Evolutionary conservation across 1,284 basidiomycete genomes (phyloP).

Genomic region (Fomitopsis pinicola): DNA sequence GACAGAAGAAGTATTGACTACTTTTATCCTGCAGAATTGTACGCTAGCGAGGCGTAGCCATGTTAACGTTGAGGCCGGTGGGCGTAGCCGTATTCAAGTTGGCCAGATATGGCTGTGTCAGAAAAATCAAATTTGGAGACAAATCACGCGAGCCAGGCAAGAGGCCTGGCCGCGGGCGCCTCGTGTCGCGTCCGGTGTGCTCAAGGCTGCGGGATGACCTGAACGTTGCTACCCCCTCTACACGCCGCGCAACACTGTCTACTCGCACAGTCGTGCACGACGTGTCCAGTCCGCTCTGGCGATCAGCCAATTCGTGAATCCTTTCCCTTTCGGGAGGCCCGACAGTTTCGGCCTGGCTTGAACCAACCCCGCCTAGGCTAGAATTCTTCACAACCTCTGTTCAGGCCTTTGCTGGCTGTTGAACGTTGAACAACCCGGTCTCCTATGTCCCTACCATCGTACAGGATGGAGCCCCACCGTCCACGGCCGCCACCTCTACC

Average conservation of each 20-base stretch:
- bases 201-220: not conserved
- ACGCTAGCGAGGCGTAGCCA: no score
- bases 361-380: not conserved
- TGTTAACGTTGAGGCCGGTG: not conserved
- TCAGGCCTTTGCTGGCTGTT: slow-evolving; percentile 13
- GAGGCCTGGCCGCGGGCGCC: not conserved
- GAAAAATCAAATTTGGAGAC: not conserved
- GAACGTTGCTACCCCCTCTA: not conserved
- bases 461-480: slow-evolving; percentile 60
- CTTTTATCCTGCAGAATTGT: no score
- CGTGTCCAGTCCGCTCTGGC: not conserved
- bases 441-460: slow-evolving; percentile 54
- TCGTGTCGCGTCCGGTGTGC: not conserved
- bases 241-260: not conserved
- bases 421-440: not conserved
- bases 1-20: no score
- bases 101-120: not conserved
- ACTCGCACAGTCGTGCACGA: not conserved
- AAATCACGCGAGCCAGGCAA: not conserved
- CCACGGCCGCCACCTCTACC: slow-evolving; percentile 61
- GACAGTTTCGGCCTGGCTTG: slow-evolving; percentile 1
- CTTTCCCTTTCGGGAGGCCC: slow-evolving; percentile 12
- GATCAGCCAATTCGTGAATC: not conserved
- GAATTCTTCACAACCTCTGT: not conserved
- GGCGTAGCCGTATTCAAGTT: no score